Evolutionary conservation across 2,329 filamentous ascomycete genomes (phyloP).

Genomic region (Verticillium nonalfalfae): DNA sequence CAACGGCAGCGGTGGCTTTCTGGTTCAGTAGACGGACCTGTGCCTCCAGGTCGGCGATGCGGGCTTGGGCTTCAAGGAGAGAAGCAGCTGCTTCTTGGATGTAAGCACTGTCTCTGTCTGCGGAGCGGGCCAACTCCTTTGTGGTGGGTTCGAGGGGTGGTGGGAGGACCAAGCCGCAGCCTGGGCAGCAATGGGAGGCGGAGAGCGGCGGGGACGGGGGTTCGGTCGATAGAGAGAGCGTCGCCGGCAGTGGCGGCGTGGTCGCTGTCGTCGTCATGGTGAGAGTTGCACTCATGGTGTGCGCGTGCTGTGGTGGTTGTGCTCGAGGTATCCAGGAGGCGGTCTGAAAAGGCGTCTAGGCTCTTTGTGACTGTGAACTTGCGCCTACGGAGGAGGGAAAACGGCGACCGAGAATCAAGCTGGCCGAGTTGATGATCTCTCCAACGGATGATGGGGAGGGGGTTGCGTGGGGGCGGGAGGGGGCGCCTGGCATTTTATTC

Average conservation of each 20-base stretch:
- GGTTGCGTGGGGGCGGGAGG: background rate
- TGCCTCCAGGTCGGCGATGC: conserved; percentile 63
- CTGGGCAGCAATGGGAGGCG: conserved; percentile 36
- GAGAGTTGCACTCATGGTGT: conserved; percentile 11
- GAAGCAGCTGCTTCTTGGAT: conserved; percentile 29
- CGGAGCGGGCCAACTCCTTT: conserved; percentile 7
- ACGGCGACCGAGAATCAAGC: background rate
- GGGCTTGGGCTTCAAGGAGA: conserved; percentile 48
- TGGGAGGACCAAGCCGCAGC: conserved; percentile 38
- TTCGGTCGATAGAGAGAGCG: conserved; percentile 11
- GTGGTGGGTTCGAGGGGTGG: conserved; percentile 9
- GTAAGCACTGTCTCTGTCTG: background rate
- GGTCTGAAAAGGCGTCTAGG: background rate
- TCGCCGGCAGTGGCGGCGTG: conserved; percentile 6
- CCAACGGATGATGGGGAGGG: background rate
- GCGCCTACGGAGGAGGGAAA: background rate
- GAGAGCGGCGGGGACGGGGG: conserved; percentile 7
- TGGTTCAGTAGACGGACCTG: conserved; percentile 66
- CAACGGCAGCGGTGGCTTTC: conserved; percentile 59
- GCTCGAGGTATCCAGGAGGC: background rate
- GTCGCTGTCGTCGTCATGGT: conserved; percentile 13
- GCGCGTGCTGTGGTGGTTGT: background rate
- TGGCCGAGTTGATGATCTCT: background rate
- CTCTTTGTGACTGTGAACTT: background rate
- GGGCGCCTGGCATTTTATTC: background rate